Evolutionary conservation across 163 green algal species (phyloP).

Genomic region (Smithsoniella earleae): DNA sequence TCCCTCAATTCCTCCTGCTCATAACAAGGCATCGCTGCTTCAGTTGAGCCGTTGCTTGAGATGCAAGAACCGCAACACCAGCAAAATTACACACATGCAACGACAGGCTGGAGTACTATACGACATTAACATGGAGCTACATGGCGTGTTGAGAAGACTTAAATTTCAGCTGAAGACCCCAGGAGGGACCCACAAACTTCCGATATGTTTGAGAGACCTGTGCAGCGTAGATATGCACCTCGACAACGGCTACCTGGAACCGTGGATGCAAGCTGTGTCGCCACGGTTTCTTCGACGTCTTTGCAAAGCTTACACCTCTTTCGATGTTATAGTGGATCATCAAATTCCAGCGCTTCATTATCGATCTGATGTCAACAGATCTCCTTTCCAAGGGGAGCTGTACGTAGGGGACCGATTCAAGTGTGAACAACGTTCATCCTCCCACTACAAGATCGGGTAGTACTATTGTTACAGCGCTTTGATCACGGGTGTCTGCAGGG

Average conservation of each 20-base stretch:
- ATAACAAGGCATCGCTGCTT: slow-evolving; percentile 12
- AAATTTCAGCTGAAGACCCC: slow-evolving; percentile 12
- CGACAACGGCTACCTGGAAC: background rate
- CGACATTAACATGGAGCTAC: background rate
- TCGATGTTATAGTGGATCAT: slow-evolving; percentile 8
- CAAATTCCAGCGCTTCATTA: background rate
- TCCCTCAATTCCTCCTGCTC: background rate
- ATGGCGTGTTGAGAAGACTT: background rate
- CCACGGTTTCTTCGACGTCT: slow-evolving; percentile 18
- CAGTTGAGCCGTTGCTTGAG: background rate
- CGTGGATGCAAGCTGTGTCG: slow-evolving; percentile 14
- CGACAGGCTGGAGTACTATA: background rate
- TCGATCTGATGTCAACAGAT: background rate
- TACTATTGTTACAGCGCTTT: background rate
- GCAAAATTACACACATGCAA: background rate
- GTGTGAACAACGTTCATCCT: background rate
- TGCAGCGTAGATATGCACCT: background rate
- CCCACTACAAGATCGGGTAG: background rate
- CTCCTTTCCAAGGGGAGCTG: slow-evolving; percentile 17
- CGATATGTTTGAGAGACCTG: background rate
- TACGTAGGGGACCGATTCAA: slow-evolving; percentile 26
- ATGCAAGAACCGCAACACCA: slow-evolving; percentile 6
- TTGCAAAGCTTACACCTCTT: slow-evolving; percentile 19
- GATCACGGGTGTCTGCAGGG: background rate
- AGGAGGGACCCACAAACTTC: background rate